Conservation (phyloP, 345 rosid genomes). For the Eucalyptus tenuipes region DNA sequence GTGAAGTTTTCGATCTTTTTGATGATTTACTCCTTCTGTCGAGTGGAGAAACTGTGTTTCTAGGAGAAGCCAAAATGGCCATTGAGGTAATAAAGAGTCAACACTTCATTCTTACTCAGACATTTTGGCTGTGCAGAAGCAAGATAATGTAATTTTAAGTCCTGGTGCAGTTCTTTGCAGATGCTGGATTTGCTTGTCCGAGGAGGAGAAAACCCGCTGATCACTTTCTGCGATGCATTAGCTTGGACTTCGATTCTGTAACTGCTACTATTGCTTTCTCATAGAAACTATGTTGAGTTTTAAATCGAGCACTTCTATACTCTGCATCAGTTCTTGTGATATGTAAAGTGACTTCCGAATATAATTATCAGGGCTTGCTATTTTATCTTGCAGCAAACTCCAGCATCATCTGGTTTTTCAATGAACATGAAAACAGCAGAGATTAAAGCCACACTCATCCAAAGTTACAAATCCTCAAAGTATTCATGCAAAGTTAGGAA, state of each 20-base stretch:
- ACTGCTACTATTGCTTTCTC: not conserved
- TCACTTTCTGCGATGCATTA: not conserved
- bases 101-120: not conserved
- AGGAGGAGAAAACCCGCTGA: slow-evolving; percentile 5
- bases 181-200: slow-evolving; percentile 39
- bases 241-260: not conserved
- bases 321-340: not conserved
- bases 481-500: not conserved
- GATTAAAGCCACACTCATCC: not conserved
- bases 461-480: not conserved
- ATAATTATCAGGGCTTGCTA: not conserved
- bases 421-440: not conserved
- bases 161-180: slow-evolving; percentile 25
- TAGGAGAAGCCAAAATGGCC: slow-evolving; percentile 2
- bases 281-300: not conserved
- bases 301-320: not conserved
- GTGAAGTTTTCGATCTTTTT: slow-evolving; percentile 19
- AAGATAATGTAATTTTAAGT: not conserved
- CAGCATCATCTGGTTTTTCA: not conserved
- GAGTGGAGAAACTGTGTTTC: slow-evolving; percentile 15
- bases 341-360: not conserved
- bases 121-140: not conserved
- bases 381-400: not conserved
- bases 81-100: not conserved
- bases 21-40: slow-evolving; percentile 27